A percentile compares a stretch with the other conserved stretches of the same genome.
phyloP scores from a whole-genome alignment of 306 rosid genomes.

The Comarum palustre region DNA sequence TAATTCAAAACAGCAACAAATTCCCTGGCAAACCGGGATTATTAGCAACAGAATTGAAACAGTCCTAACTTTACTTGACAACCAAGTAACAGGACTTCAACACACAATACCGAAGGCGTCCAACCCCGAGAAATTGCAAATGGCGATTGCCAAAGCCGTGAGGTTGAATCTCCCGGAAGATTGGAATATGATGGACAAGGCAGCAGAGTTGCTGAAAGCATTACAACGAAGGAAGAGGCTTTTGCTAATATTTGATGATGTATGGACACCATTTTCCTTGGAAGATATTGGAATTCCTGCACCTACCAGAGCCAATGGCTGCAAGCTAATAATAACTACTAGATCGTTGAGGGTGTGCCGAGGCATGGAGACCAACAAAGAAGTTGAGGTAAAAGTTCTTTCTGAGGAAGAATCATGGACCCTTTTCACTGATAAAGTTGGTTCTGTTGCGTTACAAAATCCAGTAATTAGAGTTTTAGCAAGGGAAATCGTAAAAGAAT shows the following conservation, averaged over 20 bases:
- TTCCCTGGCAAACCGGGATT: neutral
- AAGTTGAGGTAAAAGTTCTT: neutral
- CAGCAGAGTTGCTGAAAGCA: neutral
- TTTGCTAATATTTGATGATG: neutral
- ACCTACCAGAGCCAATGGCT: neutral
- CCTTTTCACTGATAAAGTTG: neutral
- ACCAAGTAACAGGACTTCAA: neutral
- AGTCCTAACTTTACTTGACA: neutral
- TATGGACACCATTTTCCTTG: neutral
- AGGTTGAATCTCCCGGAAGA: neutral
- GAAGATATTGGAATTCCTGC: neutral
- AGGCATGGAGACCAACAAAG: neutral
- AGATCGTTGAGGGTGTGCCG: neutral
- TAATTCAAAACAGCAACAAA: neutral
- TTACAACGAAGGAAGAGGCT: neutral
- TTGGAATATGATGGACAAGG: neutral
- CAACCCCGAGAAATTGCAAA: neutral
- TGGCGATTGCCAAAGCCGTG: neutral
- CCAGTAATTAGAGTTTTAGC: neutral
- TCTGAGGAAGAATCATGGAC: neutral
- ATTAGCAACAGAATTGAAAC: neutral
- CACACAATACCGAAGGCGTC: neutral
- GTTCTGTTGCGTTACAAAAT: neutral
- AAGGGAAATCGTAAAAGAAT: neutral
- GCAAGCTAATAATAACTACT: neutral